Conservation (phyloP, 495 filamentous ascomycete genomes). For the Friedmanniomyces endolithicus region DNA sequence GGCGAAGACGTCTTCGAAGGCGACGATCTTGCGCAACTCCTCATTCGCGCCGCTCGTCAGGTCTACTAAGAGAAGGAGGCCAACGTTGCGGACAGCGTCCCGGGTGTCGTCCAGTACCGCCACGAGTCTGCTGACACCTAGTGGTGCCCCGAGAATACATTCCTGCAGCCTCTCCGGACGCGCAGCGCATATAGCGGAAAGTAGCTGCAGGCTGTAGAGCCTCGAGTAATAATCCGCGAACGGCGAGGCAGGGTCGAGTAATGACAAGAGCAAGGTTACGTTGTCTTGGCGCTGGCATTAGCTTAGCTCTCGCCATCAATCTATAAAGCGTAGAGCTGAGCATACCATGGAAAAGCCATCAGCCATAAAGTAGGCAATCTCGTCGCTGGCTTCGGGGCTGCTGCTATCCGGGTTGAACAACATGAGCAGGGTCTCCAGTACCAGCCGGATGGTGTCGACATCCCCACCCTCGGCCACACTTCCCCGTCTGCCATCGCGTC, state of each 20-base stretch:
- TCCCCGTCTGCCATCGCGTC: background rate
- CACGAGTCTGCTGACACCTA: conserved; percentile 80
- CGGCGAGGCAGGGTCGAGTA: conserved; percentile 51
- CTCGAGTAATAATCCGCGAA: conserved; percentile 77
- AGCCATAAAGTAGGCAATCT: conserved; percentile 91
- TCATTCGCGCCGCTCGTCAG: conserved; percentile 52
- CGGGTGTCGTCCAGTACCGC: conserved; percentile 69
- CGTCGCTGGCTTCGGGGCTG: conserved; percentile 87
- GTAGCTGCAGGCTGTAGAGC: conserved; percentile 81
- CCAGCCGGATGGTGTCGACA: conserved; percentile 89
- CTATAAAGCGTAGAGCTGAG: background rate
- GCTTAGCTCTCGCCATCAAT: conserved; percentile 27
- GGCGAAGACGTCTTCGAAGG: conserved; percentile 88
- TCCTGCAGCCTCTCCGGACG: conserved; percentile 91
- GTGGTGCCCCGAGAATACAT: conserved; percentile 74
- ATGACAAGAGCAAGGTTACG: conserved; percentile 77
- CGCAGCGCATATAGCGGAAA: conserved; percentile 73
- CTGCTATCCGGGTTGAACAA: conserved; percentile 66
- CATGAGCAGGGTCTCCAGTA: conserved; percentile 88
- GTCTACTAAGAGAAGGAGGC: conserved; percentile 54
- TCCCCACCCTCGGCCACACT: conserved; percentile 45
- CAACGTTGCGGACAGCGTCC: conserved; percentile 79
- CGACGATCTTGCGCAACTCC: conserved; percentile 86
- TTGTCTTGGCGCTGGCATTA: conserved; percentile 80
- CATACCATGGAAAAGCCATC: conserved; percentile 92